Conservation (phyloP, 1,284 basidiomycete species). For the Xerocomus cyaneibrunnescens region DNA sequence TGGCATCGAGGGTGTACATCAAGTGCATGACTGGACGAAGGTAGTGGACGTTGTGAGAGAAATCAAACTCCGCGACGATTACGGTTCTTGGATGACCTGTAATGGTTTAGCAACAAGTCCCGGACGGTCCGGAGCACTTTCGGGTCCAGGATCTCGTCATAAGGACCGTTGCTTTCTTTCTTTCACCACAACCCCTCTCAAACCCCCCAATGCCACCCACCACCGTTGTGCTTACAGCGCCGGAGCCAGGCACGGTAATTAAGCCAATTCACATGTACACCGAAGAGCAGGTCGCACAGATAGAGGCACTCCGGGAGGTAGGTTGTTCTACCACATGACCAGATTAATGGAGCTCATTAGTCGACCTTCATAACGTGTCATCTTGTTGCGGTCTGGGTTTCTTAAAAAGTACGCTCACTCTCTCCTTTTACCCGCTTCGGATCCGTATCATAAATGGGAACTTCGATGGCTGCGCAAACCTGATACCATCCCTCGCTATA, state of each 20-base stretch:
- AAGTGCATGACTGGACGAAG: conserved; percentile 70
- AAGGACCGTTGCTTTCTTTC: neutral
- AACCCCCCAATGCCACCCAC: conserved; percentile 36
- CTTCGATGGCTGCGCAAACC: conserved; percentile 68
- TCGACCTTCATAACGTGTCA: neutral
- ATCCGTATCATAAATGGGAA: conserved; percentile 77
- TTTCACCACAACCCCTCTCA: neutral
- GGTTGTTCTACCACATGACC: conserved; percentile 11
- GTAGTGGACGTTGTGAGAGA: neutral
- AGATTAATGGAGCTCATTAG: neutral
- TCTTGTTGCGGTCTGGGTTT: neutral
- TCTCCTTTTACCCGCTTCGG: conserved; percentile 59
- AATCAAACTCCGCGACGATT: conserved; percentile 20
- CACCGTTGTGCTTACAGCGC: conserved; percentile 44
- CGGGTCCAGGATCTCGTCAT: conserved; percentile 1
- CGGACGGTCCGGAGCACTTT: no score
- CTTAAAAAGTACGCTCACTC: conserved; percentile 59
- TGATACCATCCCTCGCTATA: conserved; percentile 77
- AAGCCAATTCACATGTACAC: conserved; percentile 61
- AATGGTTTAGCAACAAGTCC: no score
- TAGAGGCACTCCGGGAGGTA: conserved; percentile 64
- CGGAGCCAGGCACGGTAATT: conserved; percentile 45
- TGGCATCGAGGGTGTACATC: conserved; percentile 86
- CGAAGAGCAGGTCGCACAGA: conserved; percentile 58
- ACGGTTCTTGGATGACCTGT: no score